These are phyloP conservation scores for Thraustochytrium sp. DNA, from an alignment of 352 stramenopile species.

Conservation along the genomic window DNA sequence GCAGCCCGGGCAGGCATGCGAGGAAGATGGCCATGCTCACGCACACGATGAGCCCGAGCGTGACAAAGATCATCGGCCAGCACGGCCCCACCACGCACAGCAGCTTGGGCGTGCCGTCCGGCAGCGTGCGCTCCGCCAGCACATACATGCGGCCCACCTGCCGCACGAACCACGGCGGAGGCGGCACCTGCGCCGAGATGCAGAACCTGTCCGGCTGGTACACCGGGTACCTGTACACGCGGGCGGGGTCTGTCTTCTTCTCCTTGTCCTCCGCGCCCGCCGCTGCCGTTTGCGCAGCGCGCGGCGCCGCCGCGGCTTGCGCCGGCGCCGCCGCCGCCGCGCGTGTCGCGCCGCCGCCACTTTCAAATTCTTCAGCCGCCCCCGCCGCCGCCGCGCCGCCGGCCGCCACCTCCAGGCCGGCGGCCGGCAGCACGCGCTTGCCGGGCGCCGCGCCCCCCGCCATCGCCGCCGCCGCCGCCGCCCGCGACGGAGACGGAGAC, in stretches of 20 bases:
- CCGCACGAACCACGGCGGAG: constrained; percentile 3
- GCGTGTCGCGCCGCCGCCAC: too few relatives aligned
- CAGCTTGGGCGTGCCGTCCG: constrained; percentile 8
- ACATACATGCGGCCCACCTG: constrained; percentile 32
- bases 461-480: too few relatives aligned
- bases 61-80: constrained; percentile 45
- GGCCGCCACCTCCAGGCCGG: too few relatives aligned
- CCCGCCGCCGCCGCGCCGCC: too few relatives aligned
- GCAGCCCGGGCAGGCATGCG: neutral
- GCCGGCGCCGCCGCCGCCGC: too few relatives aligned
- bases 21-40: neutral
- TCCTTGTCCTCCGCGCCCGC: neutral
- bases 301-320: too few relatives aligned
- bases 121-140: neutral
- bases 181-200: neutral
- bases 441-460: too few relatives aligned
- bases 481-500: too few relatives aligned
- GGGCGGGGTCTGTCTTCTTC: neutral
- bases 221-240: constrained; percentile 6
- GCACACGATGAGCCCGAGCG: constrained; percentile 13
- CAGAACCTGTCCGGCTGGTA: constrained; percentile 21
- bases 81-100: constrained; percentile 40
- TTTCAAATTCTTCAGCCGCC: too few relatives aligned
- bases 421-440: too few relatives aligned
- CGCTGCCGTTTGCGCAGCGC: too few relatives aligned